Conservation (phyloP, 2,329 filamentous ascomycete genomes). For the Claviceps fusiformis region DNA sequence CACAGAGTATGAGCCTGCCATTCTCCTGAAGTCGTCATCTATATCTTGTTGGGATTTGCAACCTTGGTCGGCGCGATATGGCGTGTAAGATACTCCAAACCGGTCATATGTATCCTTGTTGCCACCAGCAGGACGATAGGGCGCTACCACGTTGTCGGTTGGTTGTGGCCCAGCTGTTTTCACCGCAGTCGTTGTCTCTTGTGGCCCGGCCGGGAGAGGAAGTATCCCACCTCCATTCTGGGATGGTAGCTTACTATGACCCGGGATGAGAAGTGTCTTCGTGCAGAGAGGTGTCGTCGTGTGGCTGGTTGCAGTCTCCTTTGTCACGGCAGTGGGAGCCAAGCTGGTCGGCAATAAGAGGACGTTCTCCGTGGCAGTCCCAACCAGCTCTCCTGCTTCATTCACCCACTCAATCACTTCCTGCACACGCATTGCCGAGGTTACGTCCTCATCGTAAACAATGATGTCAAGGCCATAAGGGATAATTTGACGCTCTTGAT, state of each 20-base stretch:
- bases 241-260: neutral
- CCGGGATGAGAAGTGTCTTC: slow-evolving; percentile 1
- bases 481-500: neutral
- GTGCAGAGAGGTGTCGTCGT: slow-evolving; percentile 2
- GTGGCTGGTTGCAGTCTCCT: neutral
- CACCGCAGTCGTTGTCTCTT: neutral
- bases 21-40: slow-evolving; percentile 45
- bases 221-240: neutral
- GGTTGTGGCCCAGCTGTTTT: neutral
- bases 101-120: slow-evolving; percentile 9
- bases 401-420: slow-evolving; percentile 48
- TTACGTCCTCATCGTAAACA: slow-evolving; percentile 22
- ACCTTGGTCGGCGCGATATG: slow-evolving; percentile 34
- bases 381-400: slow-evolving; percentile 36
- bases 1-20: slow-evolving; percentile 40
- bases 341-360: slow-evolving; percentile 8
- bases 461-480: slow-evolving; percentile 14
- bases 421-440: slow-evolving; percentile 27
- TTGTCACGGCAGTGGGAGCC: neutral
- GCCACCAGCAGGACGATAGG: neutral
- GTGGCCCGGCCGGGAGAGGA: neutral
- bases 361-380: slow-evolving; percentile 26
- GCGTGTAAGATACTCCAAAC: slow-evolving; percentile 34
- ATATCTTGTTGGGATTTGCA: slow-evolving; percentile 58
- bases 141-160: neutral